Conservation (phyloP, 1,284 basidiomycete species). For the Ganoderma leucocontextum region DNA sequence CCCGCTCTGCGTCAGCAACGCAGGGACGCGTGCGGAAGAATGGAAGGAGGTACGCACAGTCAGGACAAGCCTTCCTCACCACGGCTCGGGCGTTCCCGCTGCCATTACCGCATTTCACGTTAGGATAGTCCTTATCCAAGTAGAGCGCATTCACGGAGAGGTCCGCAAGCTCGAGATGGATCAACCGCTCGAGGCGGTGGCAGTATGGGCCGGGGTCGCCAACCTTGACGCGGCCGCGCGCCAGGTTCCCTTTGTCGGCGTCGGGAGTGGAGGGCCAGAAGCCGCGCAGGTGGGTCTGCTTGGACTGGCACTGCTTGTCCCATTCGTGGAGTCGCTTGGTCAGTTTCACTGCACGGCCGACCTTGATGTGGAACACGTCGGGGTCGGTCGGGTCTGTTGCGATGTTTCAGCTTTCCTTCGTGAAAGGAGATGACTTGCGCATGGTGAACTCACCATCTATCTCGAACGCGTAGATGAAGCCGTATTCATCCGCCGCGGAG, state of each 20-base stretch:
- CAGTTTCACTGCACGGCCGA: constrained; percentile 59
- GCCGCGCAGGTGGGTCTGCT: constrained; percentile 57
- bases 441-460: constrained; percentile 60
- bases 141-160: constrained; percentile 66
- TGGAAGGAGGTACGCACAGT: constrained; percentile 45
- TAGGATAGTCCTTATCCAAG: constrained; percentile 57
- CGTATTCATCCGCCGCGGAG: constrained; percentile 64
- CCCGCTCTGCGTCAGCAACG: constrained; percentile 12
- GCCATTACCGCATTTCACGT: constrained; percentile 38
- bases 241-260: constrained; percentile 45
- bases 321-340: constrained; percentile 70
- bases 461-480: constrained; percentile 83
- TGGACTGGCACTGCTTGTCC: constrained; percentile 71
- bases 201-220: constrained; percentile 60
- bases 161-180: constrained; percentile 81
- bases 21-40: background rate
- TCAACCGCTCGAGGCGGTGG: constrained; percentile 66
- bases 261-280: constrained; percentile 57
- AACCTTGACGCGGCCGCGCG: constrained; percentile 56
- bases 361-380: constrained; percentile 53
- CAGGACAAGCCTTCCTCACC: constrained; percentile 42
- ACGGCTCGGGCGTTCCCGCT: constrained; percentile 35
- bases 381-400: constrained; percentile 42
- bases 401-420: constrained; percentile 1
- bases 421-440: background rate